Conservation (phyloP, 2,329 filamentous ascomycete species). For the Amylocarpus encephaloides region DNA sequence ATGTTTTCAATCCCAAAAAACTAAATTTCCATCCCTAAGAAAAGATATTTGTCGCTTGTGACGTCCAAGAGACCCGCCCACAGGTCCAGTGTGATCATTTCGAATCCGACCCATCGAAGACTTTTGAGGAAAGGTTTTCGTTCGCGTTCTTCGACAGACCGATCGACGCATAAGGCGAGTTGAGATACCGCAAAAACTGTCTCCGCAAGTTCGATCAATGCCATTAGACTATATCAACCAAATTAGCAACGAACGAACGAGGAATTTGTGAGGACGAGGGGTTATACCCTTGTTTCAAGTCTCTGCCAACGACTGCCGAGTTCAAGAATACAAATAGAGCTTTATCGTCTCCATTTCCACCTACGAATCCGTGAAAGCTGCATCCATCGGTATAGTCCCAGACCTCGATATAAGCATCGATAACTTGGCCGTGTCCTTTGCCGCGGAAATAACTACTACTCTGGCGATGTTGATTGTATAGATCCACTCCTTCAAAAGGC, state of each 20-base stretch:
- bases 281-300: constrained; percentile 81
- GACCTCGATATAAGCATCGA: constrained; percentile 32
- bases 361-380: constrained; percentile 81
- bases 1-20: constrained; percentile 1
- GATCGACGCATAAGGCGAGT: constrained; percentile 76
- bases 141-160: constrained; percentile 55
- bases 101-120: constrained; percentile 90
- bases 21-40: constrained; percentile 82
- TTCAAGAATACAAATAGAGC: constrained; percentile 88
- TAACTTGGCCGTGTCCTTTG: constrained; percentile 17
- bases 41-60: constrained; percentile 74
- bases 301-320: constrained; percentile 60
- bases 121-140: constrained; percentile 67
- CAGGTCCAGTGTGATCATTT: constrained; percentile 69
- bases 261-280: neutral
- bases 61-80: constrained; percentile 62
- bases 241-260: constrained; percentile 28
- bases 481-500: constrained; percentile 26
- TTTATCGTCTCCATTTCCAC: constrained; percentile 62
- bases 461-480: constrained; percentile 11
- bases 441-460: constrained; percentile 22
- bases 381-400: constrained; percentile 74
- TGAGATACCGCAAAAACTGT: constrained; percentile 68
- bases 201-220: constrained; percentile 81
- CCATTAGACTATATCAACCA: constrained; percentile 60